These are phyloP conservation scores for Daldinia concentrica DNA, from an alignment of 495 filamentous ascomycete genomes.

Conservation along the genomic window DNA sequence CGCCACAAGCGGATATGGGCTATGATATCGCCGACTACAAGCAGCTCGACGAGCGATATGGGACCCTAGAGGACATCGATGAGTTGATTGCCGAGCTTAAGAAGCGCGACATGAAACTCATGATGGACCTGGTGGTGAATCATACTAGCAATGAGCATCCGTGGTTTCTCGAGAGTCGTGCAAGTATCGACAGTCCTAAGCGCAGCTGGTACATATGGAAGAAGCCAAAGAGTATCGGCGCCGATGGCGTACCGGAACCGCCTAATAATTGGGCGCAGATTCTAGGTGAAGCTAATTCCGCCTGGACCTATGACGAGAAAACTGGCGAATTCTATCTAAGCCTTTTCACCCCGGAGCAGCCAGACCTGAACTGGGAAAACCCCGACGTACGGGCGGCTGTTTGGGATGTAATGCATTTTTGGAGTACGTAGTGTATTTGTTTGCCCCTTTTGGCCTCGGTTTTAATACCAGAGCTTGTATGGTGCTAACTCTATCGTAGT, in stretches of 20 bases:
- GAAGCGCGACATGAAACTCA: constrained; percentile 67
- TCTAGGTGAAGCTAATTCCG: constrained; percentile 64
- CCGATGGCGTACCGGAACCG: constrained; percentile 61
- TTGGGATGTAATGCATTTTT: constrained; percentile 67
- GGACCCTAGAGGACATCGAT: constrained; percentile 67
- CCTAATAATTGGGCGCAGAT: constrained; percentile 71
- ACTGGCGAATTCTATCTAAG: constrained; percentile 69
- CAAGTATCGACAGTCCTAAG: constrained; percentile 61
- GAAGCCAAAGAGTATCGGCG: constrained; percentile 57
- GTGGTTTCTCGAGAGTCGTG: constrained; percentile 69
- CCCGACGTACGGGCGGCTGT: constrained; percentile 65
- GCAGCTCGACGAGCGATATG: constrained; percentile 64
- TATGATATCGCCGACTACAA: constrained; percentile 71
- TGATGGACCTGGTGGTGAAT: constrained; percentile 74
- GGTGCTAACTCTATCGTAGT: constrained; percentile 41
- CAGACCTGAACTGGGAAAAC: constrained; percentile 73
- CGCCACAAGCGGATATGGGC: constrained; percentile 65
- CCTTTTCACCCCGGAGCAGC: constrained; percentile 66
- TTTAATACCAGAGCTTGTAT: background rate
- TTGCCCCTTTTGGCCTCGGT: background rate
- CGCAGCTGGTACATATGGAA: constrained; percentile 73
- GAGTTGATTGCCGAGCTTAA: constrained; percentile 63
- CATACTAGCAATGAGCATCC: constrained; percentile 70
- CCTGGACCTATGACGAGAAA: constrained; percentile 66
- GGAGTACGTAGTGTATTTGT: constrained; percentile 46